Evolutionary conservation across 1,139 yeast genomes (phyloP).

Genomic region (Lodderomyces metapsilosis): DNA sequence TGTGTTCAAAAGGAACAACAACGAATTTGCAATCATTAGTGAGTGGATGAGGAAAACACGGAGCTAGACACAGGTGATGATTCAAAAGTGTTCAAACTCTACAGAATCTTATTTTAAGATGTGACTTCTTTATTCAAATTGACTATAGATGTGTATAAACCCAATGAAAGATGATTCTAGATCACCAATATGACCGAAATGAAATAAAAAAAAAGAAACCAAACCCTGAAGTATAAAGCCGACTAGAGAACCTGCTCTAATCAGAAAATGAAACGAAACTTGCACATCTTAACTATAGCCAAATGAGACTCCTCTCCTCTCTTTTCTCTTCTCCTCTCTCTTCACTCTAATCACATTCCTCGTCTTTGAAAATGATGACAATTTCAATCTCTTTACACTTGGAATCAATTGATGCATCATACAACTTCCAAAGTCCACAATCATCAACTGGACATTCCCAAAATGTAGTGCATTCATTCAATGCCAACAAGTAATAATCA

Average conservation of each 20-base stretch:
- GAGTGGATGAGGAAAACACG: too few relatives aligned
- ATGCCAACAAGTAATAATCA: conserved; percentile 21
- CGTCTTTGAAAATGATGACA: conserved; percentile 5
- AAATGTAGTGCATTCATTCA: conserved; percentile 10
- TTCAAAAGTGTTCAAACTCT: too few relatives aligned
- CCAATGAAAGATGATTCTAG: background rate
- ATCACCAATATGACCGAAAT: background rate
- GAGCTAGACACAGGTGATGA: too few relatives aligned
- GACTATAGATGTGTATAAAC: background rate
- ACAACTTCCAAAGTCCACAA: conserved; percentile 8
- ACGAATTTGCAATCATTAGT: too few relatives aligned
- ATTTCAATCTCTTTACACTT: conserved; percentile 7
- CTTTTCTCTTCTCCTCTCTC: too few relatives aligned
- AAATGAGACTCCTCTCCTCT: background rate
- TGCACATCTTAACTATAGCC: conserved; percentile 1
- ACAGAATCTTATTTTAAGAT: too few relatives aligned
- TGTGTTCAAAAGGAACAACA: too few relatives aligned
- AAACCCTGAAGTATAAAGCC: background rate
- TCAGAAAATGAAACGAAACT: background rate
- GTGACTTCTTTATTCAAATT: background rate
- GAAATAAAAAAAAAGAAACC: background rate
- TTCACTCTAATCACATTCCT: background rate
- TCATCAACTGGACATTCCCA: conserved; percentile 10
- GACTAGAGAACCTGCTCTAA: background rate
- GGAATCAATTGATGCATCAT: conserved; percentile 7